A percentile compares a stretch with the other conserved stretches of the same genome.
Evolutionary conservation across 2,329 filamentous ascomycete genomes (phyloP).

Genomic region (Microcyclosporella mali): DNA sequence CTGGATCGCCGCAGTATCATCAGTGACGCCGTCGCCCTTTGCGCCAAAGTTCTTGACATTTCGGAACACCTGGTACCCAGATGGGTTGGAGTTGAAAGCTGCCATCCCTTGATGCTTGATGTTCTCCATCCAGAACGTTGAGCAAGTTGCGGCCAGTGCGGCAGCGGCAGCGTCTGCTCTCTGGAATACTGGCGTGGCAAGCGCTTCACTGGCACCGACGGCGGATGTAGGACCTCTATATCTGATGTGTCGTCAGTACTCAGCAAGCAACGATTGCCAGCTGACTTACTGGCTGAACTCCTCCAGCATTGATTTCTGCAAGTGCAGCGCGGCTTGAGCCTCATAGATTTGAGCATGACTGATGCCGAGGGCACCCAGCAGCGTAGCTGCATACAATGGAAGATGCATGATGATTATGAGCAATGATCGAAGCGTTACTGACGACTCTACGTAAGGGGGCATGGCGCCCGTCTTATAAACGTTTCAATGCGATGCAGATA

Average conservation of each 20-base stretch:
- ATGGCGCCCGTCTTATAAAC: no score
- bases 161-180: background rate
- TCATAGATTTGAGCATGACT: conserved; percentile 12
- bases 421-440: background rate
- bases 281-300: conserved; percentile 1
- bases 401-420: conserved; percentile 11
- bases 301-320: background rate
- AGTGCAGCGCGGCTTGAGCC: conserved; percentile 5
- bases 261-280: background rate
- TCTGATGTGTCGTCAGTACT: conserved; percentile 1
- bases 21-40: conserved; percentile 44
- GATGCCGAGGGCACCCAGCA: conserved; percentile 14
- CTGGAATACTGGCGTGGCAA: no score
- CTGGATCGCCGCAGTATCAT: conserved; percentile 53
- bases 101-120: conserved; percentile 45
- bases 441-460: no score
- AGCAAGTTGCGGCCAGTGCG: conserved; percentile 8
- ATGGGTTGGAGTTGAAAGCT: conserved; percentile 40
- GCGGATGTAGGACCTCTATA: conserved; percentile 1
- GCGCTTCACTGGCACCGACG: no score
- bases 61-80: conserved; percentile 41
- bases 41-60: conserved; percentile 46
- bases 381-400: conserved; percentile 7
- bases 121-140: conserved; percentile 38
- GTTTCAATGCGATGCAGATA: no score